Base-by-base conservation (phyloP, 164 flowering plant genomes). In the Brasenia schreberi region DNA sequence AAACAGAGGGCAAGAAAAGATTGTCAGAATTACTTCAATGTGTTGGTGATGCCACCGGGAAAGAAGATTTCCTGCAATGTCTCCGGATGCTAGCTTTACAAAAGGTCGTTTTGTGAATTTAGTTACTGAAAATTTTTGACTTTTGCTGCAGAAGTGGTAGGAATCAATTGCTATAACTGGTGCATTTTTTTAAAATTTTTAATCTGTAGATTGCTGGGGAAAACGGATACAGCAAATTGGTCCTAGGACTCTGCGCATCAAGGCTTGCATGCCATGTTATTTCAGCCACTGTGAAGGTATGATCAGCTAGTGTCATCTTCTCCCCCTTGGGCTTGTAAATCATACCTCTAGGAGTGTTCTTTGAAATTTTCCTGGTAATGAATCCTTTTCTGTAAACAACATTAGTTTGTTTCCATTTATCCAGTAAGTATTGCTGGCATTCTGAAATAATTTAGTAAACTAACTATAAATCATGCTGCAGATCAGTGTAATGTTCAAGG, bases 251-350 rank as follows among this genome's bases (percentile, higher is more conserved):
- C 49, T 90, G 96, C 78, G 81, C 97, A 33, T 90, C 99, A 43
- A 85, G 85, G 73, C 84, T 95, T 75, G 98, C 99, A 62, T 76
- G 88, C 76, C 91, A 85, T 77, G 90, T 95, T 44, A 70, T 95
- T 72, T 73, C 96, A 44, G 88, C 96, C 64, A 87, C 97, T 45
- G 97, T 90, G 59, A 95, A 95, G 96, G 98, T 89, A 53, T 66
- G 81, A 14, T 6, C 56, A 49, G 39, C 39, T 3, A 33, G 39
- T 33, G 39, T 33, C 39, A 33, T 33, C 39, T 33, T 33, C 39
- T 33, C 39, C 39, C 39, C 39, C 39, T 33, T 33, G 39, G 3
- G 39, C 39, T 33, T 33, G 39, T 33, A 33, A 33, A 33, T 33
- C 39, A 33, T 33, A 33, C 39, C 39, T 33, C 39, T 33, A 33